A percentile compares a stretch with the other conserved stretches of the same genome.
Evolutionary conservation across 1,284 basidiomycete genomes (phyloP).

Genomic region (Cutaneotrichosporon cavernicola): DNA sequence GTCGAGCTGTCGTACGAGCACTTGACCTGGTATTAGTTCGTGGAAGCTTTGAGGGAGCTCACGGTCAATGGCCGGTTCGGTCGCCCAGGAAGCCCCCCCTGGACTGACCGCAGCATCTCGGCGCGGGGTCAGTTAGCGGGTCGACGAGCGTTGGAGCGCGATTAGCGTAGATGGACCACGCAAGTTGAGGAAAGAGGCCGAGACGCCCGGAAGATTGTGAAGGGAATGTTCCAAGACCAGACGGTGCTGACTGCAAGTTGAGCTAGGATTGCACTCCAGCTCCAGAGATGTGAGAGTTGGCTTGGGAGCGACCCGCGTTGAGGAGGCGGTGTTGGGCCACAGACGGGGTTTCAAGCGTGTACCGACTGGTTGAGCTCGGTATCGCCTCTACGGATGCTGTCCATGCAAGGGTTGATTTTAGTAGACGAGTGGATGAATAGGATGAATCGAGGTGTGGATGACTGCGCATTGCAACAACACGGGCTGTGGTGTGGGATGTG

Average conservation of each 20-base stretch:
- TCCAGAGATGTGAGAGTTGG: background rate
- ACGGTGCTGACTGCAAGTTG: no score
- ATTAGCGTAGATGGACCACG: background rate
- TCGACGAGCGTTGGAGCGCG: background rate
- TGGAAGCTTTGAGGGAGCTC: conserved; percentile 33
- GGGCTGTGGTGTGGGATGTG: background rate
- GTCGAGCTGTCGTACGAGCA: conserved; percentile 71
- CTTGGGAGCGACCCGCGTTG: no score
- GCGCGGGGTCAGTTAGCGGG: background rate
- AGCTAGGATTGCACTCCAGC: no score
- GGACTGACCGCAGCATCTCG: conserved; percentile 14
- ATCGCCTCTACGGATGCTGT: no score
- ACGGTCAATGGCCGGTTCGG: conserved; percentile 69
- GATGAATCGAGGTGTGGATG: background rate
- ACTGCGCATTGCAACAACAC: background rate
- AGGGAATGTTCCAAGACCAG: no score
- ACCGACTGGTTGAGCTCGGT: no score
- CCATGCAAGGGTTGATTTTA: background rate
- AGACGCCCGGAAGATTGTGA: no score
- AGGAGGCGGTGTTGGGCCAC: no score
- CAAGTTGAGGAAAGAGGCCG: background rate
- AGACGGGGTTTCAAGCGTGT: no score
- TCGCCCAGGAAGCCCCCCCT: conserved; percentile 33
- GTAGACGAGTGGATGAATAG: background rate
- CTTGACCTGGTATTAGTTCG: conserved; percentile 39